A percentile compares a stretch with the other conserved stretches of the same genome.
These are phyloP conservation scores for Lasiosphaeria miniovina DNA, from an alignment of 495 filamentous ascomycete species.

Conservation along the genomic window DNA sequence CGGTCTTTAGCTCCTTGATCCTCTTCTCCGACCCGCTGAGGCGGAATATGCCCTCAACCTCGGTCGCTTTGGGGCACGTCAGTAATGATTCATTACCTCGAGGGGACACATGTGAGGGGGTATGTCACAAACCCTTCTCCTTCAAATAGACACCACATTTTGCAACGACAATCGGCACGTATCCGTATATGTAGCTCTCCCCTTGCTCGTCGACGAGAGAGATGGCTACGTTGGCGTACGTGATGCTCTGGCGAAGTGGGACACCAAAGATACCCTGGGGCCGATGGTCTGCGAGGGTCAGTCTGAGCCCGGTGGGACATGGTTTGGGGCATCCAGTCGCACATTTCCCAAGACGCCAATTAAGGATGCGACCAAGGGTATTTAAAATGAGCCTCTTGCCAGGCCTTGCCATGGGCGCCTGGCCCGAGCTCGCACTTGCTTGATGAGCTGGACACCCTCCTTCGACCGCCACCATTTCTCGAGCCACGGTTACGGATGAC, in stretches of 20 bases:
- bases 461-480: slow-evolving; percentile 16
- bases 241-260: slow-evolving; percentile 90
- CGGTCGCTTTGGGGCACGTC: slow-evolving; percentile 63
- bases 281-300: slow-evolving; percentile 35
- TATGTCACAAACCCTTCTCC: slow-evolving; percentile 75
- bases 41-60: slow-evolving; percentile 96
- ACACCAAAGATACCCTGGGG: slow-evolving; percentile 79
- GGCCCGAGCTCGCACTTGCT: slow-evolving; percentile 34
- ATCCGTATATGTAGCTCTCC: slow-evolving; percentile 95
- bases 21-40: slow-evolving; percentile 94
- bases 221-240: slow-evolving; percentile 98
- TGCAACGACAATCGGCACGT: slow-evolving; percentile 96
- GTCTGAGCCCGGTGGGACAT: slow-evolving; percentile 13
- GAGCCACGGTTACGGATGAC: slow-evolving; percentile 17
- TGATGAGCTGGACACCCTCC: slow-evolving; percentile 14
- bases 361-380: slow-evolving; percentile 19
- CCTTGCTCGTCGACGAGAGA: slow-evolving; percentile 88
- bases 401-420: slow-evolving; percentile 9
- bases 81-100: slow-evolving; percentile 7
- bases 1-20: slow-evolving; percentile 89
- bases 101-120: background rate
- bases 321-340: slow-evolving; percentile 13
- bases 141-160: slow-evolving; percentile 98
- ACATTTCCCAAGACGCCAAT: slow-evolving; percentile 15
- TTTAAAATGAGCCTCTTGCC: slow-evolving; percentile 20